A percentile compares a stretch with the other conserved stretches of the same genome.
phyloP scores from a whole-genome alignment of 2,329 filamentous ascomycete genomes.

The Pseudogymnoascus sp. region DNA sequence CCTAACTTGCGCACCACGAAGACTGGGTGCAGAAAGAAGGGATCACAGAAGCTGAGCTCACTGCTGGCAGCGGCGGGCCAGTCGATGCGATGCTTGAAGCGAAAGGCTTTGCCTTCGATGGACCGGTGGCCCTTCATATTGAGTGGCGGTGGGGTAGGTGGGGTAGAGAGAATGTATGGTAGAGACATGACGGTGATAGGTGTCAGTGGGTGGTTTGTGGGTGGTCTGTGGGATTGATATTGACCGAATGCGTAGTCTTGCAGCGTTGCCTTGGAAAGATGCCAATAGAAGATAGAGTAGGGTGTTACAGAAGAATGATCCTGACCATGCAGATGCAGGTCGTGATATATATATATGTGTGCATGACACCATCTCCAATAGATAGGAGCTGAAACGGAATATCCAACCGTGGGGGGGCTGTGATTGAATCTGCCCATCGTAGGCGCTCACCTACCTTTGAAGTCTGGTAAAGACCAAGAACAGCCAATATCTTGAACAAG shows the following conservation, averaged over 20 bases:
- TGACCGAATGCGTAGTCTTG: not conserved
- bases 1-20: not conserved
- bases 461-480: not conserved
- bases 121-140: constrained; percentile 1
- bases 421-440: constrained; percentile 1
- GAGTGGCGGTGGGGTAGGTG: not conserved
- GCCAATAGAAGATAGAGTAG: not conserved
- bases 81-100: not conserved
- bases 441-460: not conserved
- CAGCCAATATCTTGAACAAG: not conserved
- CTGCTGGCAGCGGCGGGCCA: not conserved
- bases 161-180: not conserved
- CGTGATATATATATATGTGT: not conserved
- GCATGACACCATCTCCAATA: not conserved
- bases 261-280: not conserved
- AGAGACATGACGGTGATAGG: not conserved
- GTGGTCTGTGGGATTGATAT: not conserved
- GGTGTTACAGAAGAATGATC: constrained; percentile 3
- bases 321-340: constrained; percentile 1
- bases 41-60: not conserved
- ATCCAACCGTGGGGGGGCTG: not conserved
- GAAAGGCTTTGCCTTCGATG: constrained; percentile 2
- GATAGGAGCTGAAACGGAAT: not conserved
- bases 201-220: not conserved
- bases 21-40: not conserved